Base-by-base conservation (phyloP, 2,329 filamentous ascomycete species). In the Aspergillus neotritici region DNA sequence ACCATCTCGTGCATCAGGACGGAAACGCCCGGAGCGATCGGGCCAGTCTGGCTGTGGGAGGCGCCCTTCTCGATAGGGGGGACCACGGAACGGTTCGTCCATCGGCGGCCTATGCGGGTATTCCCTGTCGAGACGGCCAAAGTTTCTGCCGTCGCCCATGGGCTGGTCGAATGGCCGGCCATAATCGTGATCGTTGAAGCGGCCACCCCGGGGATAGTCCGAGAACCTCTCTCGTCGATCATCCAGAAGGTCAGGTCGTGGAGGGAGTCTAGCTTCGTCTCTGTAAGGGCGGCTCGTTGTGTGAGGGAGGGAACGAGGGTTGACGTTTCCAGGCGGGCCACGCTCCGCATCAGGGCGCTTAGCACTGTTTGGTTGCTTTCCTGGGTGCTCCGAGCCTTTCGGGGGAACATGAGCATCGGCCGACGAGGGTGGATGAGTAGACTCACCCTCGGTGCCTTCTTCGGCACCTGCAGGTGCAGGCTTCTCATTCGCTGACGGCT, bases 331-430 rank as follows among this genome's bases (percentile, higher is more conserved):
- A 14, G 57, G 44, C 8, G 60, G 45, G 12, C 54, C 48, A 45
- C 65, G 58, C n/a, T 67, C 65, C 11, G 58, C 30, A 21, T 72
- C 70, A 21, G 63, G 61, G 9, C 66, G 66, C 49, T 65, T 66
- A 2, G 67, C 63, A 33, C 65, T 55, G 44, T 60, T 63, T 12
- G 57, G 34, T 16, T 55, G 55, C 32, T 57, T 61, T 10, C 53
- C 52, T 32, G 55, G 21, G 21, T 25, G 42, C 31, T 67, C 63
- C 2, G 60, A 48, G 25, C 51, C 53, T 40, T 56, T 57, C 12
- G 62, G 55, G 9, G 49, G 44, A n/a, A 57, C 46, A 13, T 56
- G 58, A 36, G 62, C 54, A 17, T 49, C 47, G 11, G 52, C 46
- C 11, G 54, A 50, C 4, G 59, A 51, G n/a, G 53, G 38, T 14